Evolutionary conservation across 2,329 filamentous ascomycete genomes (phyloP), one percentile per base, ranked within the genome.

Genomic region (Aspergillus phoenicis): DNA sequence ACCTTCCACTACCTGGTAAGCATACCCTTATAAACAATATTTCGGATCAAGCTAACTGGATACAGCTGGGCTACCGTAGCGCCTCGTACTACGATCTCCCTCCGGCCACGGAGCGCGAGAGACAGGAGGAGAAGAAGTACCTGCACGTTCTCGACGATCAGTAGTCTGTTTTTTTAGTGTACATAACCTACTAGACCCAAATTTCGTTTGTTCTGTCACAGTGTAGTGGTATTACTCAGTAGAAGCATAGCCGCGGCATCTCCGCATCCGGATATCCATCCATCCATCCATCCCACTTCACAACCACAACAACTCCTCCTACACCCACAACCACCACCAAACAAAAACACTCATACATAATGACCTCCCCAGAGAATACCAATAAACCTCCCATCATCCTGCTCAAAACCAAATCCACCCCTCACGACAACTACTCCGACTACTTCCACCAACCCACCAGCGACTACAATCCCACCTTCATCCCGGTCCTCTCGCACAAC

Each of bases 1-100:
- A 96, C 92, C 67, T 98, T 94, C 80, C 90, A 96, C 79, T 99
- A 99, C 80, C 79, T 98, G 83, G 92, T 95, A 83, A 80, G 90
- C 81, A 20, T 3, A 22, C 15, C 33, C 47, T 13, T 4, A 10
- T 52, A 17, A 3, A 6, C 58, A 7, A 2, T 20, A 20, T 20
- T 20, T 28, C 20, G n/a, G 5, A 22, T 15, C 5, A 20, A 38
- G 53, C 66, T 72, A 59, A 72, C 57, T 38, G 56, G 26, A 47
- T 68, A 67, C 70, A 94, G 91, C 90, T 96, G 90, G 90, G 88
- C 77, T 97, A 91, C 84, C 90, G 95, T 75, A 94, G 91, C 80
- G 86, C 90, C 60, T 86, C 88, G 71, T 95, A 89, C 85, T 97
- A 96, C 79, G 94, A 99, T 75, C 84, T 98, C 68, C 95, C 95